A percentile compares a stretch with the other conserved stretches of the same genome.
phyloP scores from a whole-genome alignment of 2,329 filamentous ascomycete species.

The Penicillium brevicompactum region DNA sequence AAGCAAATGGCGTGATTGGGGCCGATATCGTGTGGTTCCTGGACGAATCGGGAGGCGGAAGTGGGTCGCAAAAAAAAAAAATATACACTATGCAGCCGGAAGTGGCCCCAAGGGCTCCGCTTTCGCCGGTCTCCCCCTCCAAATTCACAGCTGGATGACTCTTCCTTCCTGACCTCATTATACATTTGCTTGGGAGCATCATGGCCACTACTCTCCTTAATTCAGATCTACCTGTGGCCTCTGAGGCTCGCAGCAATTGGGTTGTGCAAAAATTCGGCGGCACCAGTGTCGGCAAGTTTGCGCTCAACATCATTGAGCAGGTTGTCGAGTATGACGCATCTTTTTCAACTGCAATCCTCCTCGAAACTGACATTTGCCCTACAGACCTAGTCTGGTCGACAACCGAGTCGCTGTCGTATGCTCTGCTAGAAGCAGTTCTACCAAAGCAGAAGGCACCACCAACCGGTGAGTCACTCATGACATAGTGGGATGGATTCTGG shows the following conservation, averaged over 20 bases:
- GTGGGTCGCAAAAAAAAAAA: slow-evolving; percentile 13
- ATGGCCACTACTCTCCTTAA: slow-evolving; percentile 5
- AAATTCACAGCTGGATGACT: background rate
- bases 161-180: slow-evolving; percentile 3
- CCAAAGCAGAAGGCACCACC: slow-evolving; percentile 92
- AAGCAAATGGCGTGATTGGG: slow-evolving; percentile 22
- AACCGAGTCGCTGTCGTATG: slow-evolving; percentile 90
- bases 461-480: slow-evolving; percentile 69
- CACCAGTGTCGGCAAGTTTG: slow-evolving; percentile 93
- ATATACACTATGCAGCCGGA: slow-evolving; percentile 10
- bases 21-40: slow-evolving; percentile 24
- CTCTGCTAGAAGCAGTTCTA: slow-evolving; percentile 90
- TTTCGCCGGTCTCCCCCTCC: slow-evolving; percentile 18
- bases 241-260: slow-evolving; percentile 57
- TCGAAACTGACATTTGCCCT: slow-evolving; percentile 4
- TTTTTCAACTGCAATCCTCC: background rate
- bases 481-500: background rate
- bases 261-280: slow-evolving; percentile 94
- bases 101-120: slow-evolving; percentile 24
- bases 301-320: slow-evolving; percentile 71
- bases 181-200: background rate
- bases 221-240: slow-evolving; percentile 11
- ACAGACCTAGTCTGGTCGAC: slow-evolving; percentile 62
- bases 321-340: slow-evolving; percentile 62
- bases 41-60: slow-evolving; percentile 14